These are phyloP conservation scores for Blechomonas ayalai DNA, from an alignment of 208 protist species.

Conservation along the genomic window DNA sequence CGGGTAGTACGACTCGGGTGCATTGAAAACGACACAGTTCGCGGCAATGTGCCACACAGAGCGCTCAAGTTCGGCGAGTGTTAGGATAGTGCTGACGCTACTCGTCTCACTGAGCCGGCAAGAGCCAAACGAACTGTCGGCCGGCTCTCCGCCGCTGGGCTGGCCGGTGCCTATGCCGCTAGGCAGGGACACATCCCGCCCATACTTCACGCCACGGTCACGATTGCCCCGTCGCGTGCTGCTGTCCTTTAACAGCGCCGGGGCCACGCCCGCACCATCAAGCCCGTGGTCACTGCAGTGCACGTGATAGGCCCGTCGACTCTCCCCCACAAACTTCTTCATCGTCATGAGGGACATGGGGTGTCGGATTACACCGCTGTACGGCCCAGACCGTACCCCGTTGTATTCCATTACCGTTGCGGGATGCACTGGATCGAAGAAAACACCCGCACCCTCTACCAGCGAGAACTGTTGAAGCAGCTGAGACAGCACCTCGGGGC, in stretches of 20 bases:
- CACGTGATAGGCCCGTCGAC: slow-evolving; percentile 38
- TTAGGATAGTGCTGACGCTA: slow-evolving; percentile 20
- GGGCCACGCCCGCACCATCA: not conserved
- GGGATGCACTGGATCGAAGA: slow-evolving; percentile 47
- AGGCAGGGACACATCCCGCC: slow-evolving; percentile 1
- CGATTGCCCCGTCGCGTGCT: slow-evolving; percentile 1
- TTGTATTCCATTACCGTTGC: slow-evolving; percentile 81
- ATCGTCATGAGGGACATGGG: slow-evolving; percentile 52
- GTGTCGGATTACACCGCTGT: slow-evolving; percentile 37
- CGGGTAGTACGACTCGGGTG: slow-evolving; percentile 68
- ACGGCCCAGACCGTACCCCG: slow-evolving; percentile 53
- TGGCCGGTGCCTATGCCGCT: not conserved
- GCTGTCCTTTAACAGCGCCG: slow-evolving; percentile 1
- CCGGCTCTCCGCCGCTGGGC: slow-evolving; percentile 1
- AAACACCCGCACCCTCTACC: slow-evolving; percentile 53
- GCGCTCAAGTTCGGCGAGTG: slow-evolving; percentile 61
- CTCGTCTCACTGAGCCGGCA: slow-evolving; percentile 5
- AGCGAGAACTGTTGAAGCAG: slow-evolving; percentile 57
- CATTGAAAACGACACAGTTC: slow-evolving; percentile 84
- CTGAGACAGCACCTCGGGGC: slow-evolving; percentile 43
- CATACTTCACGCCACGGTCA: not conserved
- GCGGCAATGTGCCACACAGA: slow-evolving; percentile 70
- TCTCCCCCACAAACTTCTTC: slow-evolving; percentile 44
- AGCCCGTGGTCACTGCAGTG: slow-evolving; percentile 3
- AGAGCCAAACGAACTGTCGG: not conserved